Evolutionary conservation across 441 rosid genomes (phyloP).

Genomic region (Sinapis alba): DNA sequence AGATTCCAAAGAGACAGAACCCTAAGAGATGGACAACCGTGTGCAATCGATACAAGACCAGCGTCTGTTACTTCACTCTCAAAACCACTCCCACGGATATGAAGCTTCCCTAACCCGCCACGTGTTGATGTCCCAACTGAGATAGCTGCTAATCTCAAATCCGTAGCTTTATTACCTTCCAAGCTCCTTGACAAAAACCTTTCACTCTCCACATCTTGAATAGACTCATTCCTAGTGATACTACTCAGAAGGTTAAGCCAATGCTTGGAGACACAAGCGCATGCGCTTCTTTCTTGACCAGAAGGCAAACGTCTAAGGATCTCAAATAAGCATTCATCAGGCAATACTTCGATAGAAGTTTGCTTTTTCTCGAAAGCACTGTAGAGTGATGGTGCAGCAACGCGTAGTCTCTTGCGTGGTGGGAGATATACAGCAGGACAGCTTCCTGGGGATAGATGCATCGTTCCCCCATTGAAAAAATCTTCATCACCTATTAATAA

Average conservation of each 20-base stretch:
- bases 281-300: conserved; percentile 70
- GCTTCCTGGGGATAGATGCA: conserved; percentile 42
- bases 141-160: conserved; percentile 86
- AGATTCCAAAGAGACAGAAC: conserved; percentile 82
- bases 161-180: conserved; percentile 93
- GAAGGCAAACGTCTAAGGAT: conserved; percentile 72
- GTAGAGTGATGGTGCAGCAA: conserved; percentile 45
- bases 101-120: conserved; percentile 91
- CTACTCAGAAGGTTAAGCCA: conserved; percentile 81
- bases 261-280: conserved; percentile 82
- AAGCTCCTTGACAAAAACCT: conserved; percentile 59
- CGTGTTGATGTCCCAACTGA: conserved; percentile 74
- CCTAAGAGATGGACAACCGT: conserved; percentile 84
- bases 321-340: conserved; percentile 92
- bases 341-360: conserved; percentile 75
- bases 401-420: conserved; percentile 75
- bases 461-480: conserved; percentile 29
- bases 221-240: conserved; percentile 52
- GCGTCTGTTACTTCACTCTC: conserved; percentile 62
- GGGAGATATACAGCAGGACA: conserved; percentile 45
- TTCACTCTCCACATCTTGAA: conserved; percentile 55
- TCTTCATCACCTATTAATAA: conserved; percentile 39
- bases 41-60: conserved; percentile 72
- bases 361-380: conserved; percentile 43
- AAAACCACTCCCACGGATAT: conserved; percentile 64